These are phyloP conservation scores for Aspergillus intermedius DNA, from an alignment of 2,329 filamentous ascomycete species.

Conservation along the genomic window DNA sequence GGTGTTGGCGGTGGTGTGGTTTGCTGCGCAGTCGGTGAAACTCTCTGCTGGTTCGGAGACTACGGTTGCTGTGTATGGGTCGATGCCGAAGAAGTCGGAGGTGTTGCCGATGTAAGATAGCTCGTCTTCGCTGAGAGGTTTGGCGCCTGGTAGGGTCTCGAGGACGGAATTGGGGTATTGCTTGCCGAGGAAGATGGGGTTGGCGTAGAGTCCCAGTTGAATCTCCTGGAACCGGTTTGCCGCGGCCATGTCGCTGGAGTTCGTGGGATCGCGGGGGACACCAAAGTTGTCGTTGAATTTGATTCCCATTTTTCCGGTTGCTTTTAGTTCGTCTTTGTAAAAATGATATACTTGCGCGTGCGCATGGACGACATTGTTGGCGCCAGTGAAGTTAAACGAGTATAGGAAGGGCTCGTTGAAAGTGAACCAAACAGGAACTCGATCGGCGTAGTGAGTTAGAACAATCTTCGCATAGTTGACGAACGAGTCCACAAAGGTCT, in stretches of 20 bases:
- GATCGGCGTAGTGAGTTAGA: constrained; percentile 32
- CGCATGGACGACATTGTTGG: constrained; percentile 46
- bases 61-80: constrained; percentile 53
- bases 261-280: constrained; percentile 37
- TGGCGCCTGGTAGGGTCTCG: constrained; percentile 39
- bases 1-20: constrained; percentile 34
- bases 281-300: constrained; percentile 49
- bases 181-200: constrained; percentile 40
- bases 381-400: constrained; percentile 40
- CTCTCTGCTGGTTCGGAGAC: constrained; percentile 45
- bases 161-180: constrained; percentile 41
- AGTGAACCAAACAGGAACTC: constrained; percentile 37
- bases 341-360: constrained; percentile 31
- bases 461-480: constrained; percentile 35
- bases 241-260: constrained; percentile 19
- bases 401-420: constrained; percentile 38
- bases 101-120: constrained; percentile 47
- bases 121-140: constrained; percentile 42
- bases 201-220: constrained; percentile 37
- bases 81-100: constrained; percentile 52
- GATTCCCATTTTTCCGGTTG: constrained; percentile 35
- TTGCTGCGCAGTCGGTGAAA: constrained; percentile 43
- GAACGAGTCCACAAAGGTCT: constrained; percentile 36
- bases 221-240: constrained; percentile 28
- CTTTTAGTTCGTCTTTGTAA: constrained; percentile 38